Evolutionary conservation across 352 stramenopile genomes (phyloP), one percentile per base, ranked within the genome.

Genomic region (Globisporangium recalcitrans): DNA sequence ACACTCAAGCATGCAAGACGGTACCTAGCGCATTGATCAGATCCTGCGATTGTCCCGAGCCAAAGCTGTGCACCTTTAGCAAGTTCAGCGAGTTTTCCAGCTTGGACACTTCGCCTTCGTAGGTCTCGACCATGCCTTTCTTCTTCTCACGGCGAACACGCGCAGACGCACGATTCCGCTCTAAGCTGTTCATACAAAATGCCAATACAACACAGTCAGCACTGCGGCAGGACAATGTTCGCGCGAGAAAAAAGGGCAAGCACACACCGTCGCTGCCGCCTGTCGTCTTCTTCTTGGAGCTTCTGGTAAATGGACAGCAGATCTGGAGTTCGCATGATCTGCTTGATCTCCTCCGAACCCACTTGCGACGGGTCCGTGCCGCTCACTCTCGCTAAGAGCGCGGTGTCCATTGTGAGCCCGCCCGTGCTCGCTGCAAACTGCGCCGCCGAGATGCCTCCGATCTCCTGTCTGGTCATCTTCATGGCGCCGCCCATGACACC

Each of bases 291-390:
- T 69, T 93, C 85, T 51, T 93, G 86, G 1, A 95, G 68, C 58
- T 92, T 95, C 64, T 95, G 85, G 67, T 95, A 95, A 31, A 95
- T 95, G 22, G 80, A 92, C 32, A 95, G 62, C 24, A 95, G 61
- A 58, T 95, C 85, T 1, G 85, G 82, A 10, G 73, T 84, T 11
- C 82, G 80, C 85, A 95, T 95, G 63, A 95, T 93, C 70, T 93
- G 85, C 56, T 90, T 88, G 65, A 95, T 93, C 63, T 93, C 78
- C 60, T 95, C 85, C 6, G 80, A 84, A 48, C 82, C 84, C 63
- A 95, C 86, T 14, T 84, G 69, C 22, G 83, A 82, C 55, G 85
- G 82, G 21, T 93, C 86, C 31, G 82, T 90, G 51, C 80, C 85
- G 22, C 80, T 92, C 36, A 95, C 79, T n/a, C 84, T 79, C 14